A percentile compares a stretch with the other conserved stretches of the same genome.
phyloP scores from a whole-genome alignment of 305 asterid genomes.

The Fraxinus dipetala region DNA sequence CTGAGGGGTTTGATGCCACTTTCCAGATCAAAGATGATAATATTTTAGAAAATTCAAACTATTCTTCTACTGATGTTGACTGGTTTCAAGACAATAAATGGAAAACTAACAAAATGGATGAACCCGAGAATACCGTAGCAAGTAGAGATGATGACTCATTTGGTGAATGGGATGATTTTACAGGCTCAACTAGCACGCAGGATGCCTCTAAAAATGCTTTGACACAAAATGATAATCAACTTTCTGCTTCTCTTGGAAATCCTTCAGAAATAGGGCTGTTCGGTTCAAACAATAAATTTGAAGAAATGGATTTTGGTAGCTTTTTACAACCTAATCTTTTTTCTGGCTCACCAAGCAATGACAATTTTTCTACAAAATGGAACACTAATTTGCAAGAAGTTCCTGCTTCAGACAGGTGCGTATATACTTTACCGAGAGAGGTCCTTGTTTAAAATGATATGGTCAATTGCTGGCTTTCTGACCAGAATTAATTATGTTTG shows the following conservation, averaged over 20 bases:
- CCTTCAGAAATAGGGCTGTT: constrained; percentile 39
- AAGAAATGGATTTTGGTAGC: constrained; percentile 43
- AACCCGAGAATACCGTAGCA: constrained; percentile 26
- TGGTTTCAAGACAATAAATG: constrained; percentile 51
- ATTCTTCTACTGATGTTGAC: constrained; percentile 39
- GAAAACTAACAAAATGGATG: constrained; percentile 33
- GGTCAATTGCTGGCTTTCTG: constrained; percentile 21
- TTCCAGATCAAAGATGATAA: constrained; percentile 27
- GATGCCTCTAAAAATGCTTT: constrained; percentile 32
- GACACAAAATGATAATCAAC: constrained; percentile 31
- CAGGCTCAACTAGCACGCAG: constrained; percentile 40
- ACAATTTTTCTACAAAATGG: constrained; percentile 31
- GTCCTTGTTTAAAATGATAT: constrained; percentile 12
- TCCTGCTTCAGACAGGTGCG: constrained; percentile 53
- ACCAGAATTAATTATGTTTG: constrained; percentile 7
- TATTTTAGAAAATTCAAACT: constrained; percentile 24
- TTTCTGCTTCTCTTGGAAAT: constrained; percentile 29
- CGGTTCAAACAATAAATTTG: constrained; percentile 36
- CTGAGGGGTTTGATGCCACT: constrained; percentile 34
- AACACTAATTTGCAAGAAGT: constrained; percentile 30
- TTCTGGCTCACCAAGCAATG: constrained; percentile 35
- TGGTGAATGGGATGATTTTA: constrained; percentile 69
- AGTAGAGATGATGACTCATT: constrained; percentile 34
- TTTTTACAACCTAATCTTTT: constrained; percentile 41
- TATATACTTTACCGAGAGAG: constrained; percentile 10